Base-by-base conservation (phyloP, 2,329 filamentous ascomycete species). In the Arthrobotrys pseudoclavata region DNA sequence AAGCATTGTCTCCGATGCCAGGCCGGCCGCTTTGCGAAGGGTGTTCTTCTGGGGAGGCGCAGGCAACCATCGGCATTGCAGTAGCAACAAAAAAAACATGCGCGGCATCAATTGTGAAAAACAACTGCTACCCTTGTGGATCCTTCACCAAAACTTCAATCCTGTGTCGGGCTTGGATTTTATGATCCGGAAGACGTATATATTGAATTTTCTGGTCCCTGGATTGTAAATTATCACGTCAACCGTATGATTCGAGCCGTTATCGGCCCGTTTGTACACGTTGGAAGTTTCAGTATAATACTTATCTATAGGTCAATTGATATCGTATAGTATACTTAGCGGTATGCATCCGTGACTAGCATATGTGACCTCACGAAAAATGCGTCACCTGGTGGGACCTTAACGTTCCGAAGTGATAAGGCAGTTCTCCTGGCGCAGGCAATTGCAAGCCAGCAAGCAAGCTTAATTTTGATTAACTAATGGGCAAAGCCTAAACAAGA, bases 21-120 rank as follows among this genome's bases (percentile, higher is more conserved):
- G 66, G 72, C 72, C 72, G 72, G 72, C 60, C 72, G 72, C 66
- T 76, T 64, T 70, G 72, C 72, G 72, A 76, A 70, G 72, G 66
- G 60, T 72, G 55, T 42, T 60, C 40, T 15, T 47, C 42, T 50
- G 47, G 45, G 60, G 45, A 63, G 26, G 40, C 52, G 48, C 45
- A 74, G 69, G 69, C 69, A 74, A 74, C 69, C 69, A 66, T 68
- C 69, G 69, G 69, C 69, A 61, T 68, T 45, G 4, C n/a, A 45
- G 34, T 31, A 62, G 55, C 68, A 47, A 63, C 24, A 52, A 26
- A 29, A 45, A 45, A 45, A 45, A 20, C 53, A 64, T 60, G 52
- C 55, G 45, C 18, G 52, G 31, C 40, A 72, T 48, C 60, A 34
- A 31, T 31, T 45, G 15, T 34, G 42, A 60, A 50, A 48, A 50